Base-by-base conservation (phyloP, 225 moss, liverwort and hornwort genomes). In the Takakia lepidozioides region DNA sequence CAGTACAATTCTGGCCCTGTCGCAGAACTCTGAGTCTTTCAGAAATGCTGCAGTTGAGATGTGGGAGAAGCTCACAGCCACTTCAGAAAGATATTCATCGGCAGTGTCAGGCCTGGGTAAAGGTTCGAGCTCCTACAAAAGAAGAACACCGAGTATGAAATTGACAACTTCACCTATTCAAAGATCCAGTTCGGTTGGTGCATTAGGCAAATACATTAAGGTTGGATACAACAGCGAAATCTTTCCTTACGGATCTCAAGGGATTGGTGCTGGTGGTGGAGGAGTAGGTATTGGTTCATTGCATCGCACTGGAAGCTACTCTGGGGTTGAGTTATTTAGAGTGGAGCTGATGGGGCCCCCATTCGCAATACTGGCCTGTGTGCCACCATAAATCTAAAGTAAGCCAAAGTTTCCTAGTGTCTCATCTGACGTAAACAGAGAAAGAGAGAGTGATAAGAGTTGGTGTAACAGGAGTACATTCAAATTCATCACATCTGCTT, bases 11-110 rank as follows among this genome's bases (percentile, higher is more conserved):
- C 4, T 40, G 43, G 60, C 60, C 7, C 67, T 71, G 4, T 67
- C 64, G 2, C 62, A 60, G 6, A 76, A 76, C 41, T 76, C 67
- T 21, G 46, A 64, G 25, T 76, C 76, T 0, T 67, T 71, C 35
- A 55, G 60, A 17, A 71, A 67, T 60, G 67, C 71, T 16, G 71
- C 76, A 13, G 67, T 71, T 3, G 64, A 71, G 54, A 46, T 71
- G 25, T 57, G 63, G 29, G 67, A 76, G 46, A 49, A 67, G 2
- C 54, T 76, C 34, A 60, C 67, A 27, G 60, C 67, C 10, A 60
- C 67, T 10, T 67, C 67, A 19, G 71, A 71, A 4, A 60, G 64
- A 29, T 67, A 76, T 14, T 53, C 56, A 37, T 29, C 58, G 5
- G 25, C 74, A 9, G 43, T 64, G 10, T 18, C 39, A 2, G 62